Evolutionary conservation across 73 alveolate species (phyloP).

Genomic region (Stentor roeselii): DNA sequence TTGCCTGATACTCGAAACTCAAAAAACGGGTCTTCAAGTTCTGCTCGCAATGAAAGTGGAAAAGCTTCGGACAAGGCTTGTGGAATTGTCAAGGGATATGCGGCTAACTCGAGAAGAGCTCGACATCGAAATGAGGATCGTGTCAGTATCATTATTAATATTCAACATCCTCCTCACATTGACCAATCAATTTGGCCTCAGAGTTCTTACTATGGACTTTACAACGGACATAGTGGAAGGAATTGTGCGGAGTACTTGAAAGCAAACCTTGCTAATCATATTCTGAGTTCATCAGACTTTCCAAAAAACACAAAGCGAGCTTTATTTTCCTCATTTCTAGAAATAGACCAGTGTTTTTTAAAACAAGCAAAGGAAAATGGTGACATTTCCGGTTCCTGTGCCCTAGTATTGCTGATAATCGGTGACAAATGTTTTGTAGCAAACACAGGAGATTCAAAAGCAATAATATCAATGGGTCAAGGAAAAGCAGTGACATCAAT

Average conservation of each 20-base stretch:
- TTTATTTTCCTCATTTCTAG: slow-evolving; percentile 33
- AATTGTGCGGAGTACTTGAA: slow-evolving; percentile 55
- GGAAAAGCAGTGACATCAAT: slow-evolving; percentile 51
- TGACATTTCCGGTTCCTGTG: slow-evolving; percentile 65
- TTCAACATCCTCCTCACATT: slow-evolving; percentile 60
- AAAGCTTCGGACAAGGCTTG: no score
- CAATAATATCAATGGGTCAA: slow-evolving; percentile 60
- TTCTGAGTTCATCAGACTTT: no score
- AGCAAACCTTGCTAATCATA: slow-evolving; percentile 51
- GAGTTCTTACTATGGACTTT: slow-evolving; percentile 58
- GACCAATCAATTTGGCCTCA: slow-evolving; percentile 67
- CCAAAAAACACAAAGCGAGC: slow-evolving; percentile 58
- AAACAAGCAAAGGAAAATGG: slow-evolving; percentile 6
- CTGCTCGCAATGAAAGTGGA: no score
- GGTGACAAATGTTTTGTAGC: slow-evolving; percentile 76
- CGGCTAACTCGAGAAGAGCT: slow-evolving; percentile 68
- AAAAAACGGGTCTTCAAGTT: no score
- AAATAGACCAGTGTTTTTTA: slow-evolving; percentile 51
- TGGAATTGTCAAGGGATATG: slow-evolving; percentile 70
- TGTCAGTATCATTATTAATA: slow-evolving; percentile 68
- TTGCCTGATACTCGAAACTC: no score
- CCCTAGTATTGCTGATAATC: slow-evolving; percentile 57
- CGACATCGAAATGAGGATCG: slow-evolving; percentile 78
- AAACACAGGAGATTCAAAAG: slow-evolving; percentile 83
- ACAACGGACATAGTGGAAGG: slow-evolving; percentile 79